A percentile compares a stretch with the other conserved stretches of the same genome.
Conservation (phyloP, 768 basidiomycete species). For the Podaxis rugospora region DNA sequence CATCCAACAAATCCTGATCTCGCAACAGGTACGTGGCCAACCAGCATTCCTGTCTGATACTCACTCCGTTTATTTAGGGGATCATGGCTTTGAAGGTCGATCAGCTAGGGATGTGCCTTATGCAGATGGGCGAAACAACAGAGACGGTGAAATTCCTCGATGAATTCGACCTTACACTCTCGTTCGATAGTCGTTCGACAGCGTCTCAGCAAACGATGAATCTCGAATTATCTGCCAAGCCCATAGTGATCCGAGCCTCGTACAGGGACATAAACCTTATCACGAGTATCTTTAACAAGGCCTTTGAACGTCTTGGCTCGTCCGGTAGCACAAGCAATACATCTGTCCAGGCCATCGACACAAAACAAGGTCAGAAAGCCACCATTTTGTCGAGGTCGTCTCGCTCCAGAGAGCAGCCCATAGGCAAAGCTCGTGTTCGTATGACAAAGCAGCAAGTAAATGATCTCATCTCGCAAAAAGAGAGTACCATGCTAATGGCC, state of each 20-base stretch:
- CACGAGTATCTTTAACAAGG: constrained; percentile 80
- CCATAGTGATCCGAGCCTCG: constrained; percentile 91
- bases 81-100: constrained; percentile 77
- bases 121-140: constrained; percentile 75
- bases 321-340: not conserved
- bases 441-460: constrained; percentile 81
- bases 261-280: constrained; percentile 93
- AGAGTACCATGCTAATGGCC: not conserved
- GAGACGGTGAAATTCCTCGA: constrained; percentile 93
- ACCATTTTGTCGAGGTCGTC: constrained; percentile 3
- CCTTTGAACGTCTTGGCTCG: constrained; percentile 52
- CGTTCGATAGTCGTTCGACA: constrained; percentile 82
- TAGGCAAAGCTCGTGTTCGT: constrained; percentile 38
- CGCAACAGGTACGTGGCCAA: constrained; percentile 69
- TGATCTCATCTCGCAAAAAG: not conserved
- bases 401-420: constrained; percentile 7
- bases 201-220: constrained; percentile 67
- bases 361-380: constrained; percentile 6
- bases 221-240: constrained; percentile 77
- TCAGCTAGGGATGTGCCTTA: constrained; percentile 89
- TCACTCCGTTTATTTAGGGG: constrained; percentile 41
- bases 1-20: constrained; percentile 81
- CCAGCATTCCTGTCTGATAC: not conserved
- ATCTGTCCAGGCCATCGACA: not conserved
- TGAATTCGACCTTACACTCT: constrained; percentile 83